These are phyloP conservation scores for Colletotrichum shisoi DNA, from an alignment of 2,329 filamentous ascomycete genomes.

Conservation along the genomic window DNA sequence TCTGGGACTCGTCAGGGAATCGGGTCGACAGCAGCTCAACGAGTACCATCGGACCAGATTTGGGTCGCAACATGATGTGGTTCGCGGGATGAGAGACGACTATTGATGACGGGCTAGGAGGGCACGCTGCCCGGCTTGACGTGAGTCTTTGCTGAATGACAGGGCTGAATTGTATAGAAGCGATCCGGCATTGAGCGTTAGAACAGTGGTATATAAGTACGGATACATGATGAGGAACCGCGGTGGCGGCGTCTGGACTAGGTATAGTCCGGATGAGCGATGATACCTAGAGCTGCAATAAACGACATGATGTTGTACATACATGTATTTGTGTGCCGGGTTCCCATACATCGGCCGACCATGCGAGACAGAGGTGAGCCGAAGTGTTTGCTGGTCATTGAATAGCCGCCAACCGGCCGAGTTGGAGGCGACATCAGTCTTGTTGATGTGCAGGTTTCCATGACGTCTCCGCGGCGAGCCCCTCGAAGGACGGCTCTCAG, in stretches of 20 bases:
- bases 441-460: not conserved
- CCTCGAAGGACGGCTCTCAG: not conserved
- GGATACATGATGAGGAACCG: not conserved
- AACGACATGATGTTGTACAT: not conserved
- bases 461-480: slow-evolving; percentile 15
- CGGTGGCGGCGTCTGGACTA: not conserved
- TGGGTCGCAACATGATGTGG: slow-evolving; percentile 35
- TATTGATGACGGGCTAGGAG: slow-evolving; percentile 28
- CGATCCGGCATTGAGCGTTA: not conserved
- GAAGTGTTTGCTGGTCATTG: not conserved
- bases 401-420: not conserved
- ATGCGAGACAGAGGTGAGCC: not conserved
- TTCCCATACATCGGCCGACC: not conserved
- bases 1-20: slow-evolving; percentile 46
- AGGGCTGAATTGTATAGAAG: too few relatives aligned
- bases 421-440: slow-evolving; percentile 10
- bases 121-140: too few relatives aligned
- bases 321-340: too few relatives aligned
- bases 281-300: not conserved
- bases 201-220: not conserved
- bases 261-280: not conserved
- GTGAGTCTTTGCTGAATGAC: too few relatives aligned
- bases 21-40: slow-evolving; percentile 42
- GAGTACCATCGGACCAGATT: slow-evolving; percentile 32
- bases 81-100: slow-evolving; percentile 33